Evolutionary conservation across 306 rosid species (phyloP).

Genomic region (Malus orientalis): DNA sequence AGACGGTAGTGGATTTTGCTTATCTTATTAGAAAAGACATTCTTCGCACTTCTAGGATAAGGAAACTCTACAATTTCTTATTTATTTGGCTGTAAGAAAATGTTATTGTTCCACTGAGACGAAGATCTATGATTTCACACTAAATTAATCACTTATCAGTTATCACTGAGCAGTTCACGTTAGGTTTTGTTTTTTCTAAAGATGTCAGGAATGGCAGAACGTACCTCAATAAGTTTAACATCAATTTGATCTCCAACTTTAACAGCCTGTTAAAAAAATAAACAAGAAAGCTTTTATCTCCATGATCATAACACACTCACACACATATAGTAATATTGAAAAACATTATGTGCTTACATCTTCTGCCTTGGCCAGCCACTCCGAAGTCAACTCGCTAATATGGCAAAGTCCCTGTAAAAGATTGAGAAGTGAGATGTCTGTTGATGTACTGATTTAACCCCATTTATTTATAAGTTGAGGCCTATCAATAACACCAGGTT

Average conservation of each 20-base stretch:
- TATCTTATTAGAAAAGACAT: not conserved
- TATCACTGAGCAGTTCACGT: not conserved
- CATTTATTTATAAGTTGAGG: not conserved
- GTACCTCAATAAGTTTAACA: slow-evolving; percentile 95
- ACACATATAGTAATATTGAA: not conserved
- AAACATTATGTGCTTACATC: slow-evolving; percentile 47
- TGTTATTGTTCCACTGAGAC: not conserved
- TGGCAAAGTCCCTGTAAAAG: slow-evolving; percentile 89
- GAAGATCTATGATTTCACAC: not conserved
- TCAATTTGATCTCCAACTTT: slow-evolving; percentile 82
- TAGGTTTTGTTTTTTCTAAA: not conserved
- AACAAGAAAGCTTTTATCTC: not conserved
- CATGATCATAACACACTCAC: not conserved
- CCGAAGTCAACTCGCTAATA: slow-evolving; percentile 83
- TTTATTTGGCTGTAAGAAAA: not conserved
- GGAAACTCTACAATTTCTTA: not conserved
- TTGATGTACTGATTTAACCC: not conserved
- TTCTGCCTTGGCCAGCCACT: slow-evolving; percentile 91
- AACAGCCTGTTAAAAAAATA: slow-evolving; percentile 54
- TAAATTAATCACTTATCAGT: not conserved
- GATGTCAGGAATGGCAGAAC: not conserved
- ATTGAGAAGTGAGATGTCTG: slow-evolving; percentile 16
- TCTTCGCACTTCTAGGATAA: not conserved
- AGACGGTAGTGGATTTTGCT: not conserved
- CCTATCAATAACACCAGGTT: not conserved